Base-by-base conservation (phyloP, 2,329 filamentous ascomycete species). In the Penicillium oxalicum region DNA sequence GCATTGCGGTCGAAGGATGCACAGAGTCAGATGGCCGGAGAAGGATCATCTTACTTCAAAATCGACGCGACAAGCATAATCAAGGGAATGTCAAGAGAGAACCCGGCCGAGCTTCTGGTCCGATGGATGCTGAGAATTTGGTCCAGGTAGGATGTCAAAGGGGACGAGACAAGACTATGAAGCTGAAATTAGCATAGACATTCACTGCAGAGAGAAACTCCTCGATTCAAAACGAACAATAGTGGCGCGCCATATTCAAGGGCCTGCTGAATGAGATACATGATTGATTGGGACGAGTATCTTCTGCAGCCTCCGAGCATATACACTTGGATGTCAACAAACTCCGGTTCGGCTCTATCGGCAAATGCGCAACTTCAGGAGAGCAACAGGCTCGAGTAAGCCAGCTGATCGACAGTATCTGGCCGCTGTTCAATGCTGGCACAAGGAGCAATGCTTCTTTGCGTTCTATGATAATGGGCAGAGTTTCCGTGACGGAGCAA, bases 21-120 rank as follows among this genome's bases (percentile, higher is more conserved):
- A 11, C 29, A 2, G 29, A 8, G 24, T 39, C 35, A 25, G 6
- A 26, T 18, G 8, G 40, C 32, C 33, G 36, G 48, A 34, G 36
- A 42, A 26, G 32, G 34, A 44, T 18, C 13, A 25, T 49, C 53
- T 57, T 63, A 81, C 78, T 84, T 84, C 13, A 83, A 63, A 49
- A 84, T 81, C 34, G 80, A 83, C 32, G 81, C 77, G 48, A 82
- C 72, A 13, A 84, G 77, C 81, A 84, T 84, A 55, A 84, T 84
- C 58, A 84, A 67, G 12, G 81, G 81, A 34, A 84, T 83, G 60
- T 85, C 82, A 57, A 85, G 70, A 12, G 81, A 84, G 67, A 85
- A 85, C 29, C 82, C 82, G 32, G 77, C 77, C 4, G 80, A 83
- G 48, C 73, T 79, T 57, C 78, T 75, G 49, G 69, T 76, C 55